A percentile compares a stretch with the other conserved stretches of the same genome.
Evolutionary conservation across 2,329 filamentous ascomycete genomes (phyloP).

Genomic region (Microcyclospora tardicrescens): DNA sequence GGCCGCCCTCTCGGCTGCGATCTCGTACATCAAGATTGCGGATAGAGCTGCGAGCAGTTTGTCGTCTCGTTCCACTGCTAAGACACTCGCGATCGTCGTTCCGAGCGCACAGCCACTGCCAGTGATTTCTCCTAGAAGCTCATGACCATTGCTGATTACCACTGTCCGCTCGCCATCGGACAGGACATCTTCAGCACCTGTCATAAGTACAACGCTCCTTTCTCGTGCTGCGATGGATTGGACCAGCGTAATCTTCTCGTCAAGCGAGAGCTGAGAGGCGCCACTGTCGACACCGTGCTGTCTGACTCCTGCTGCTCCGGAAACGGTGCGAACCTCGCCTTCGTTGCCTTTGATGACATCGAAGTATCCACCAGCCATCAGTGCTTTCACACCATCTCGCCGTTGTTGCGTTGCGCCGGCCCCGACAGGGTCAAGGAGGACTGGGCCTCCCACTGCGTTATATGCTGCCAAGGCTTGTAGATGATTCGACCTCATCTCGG

Average conservation of each 20-base stretch:
- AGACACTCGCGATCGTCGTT: constrained; percentile 62
- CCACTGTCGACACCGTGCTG: constrained; percentile 80
- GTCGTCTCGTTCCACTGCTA: constrained; percentile 51
- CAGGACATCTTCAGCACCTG: constrained; percentile 63
- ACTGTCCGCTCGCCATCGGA: constrained; percentile 60
- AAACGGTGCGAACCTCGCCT: constrained; percentile 66
- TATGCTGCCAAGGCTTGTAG: constrained; percentile 64
- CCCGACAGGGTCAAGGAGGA: constrained; percentile 82
- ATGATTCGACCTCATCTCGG: constrained; percentile 60
- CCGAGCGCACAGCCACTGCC: constrained; percentile 73
- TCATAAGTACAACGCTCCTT: constrained; percentile 66
- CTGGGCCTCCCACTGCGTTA: constrained; percentile 60
- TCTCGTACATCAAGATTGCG: constrained; percentile 64
- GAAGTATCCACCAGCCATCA: constrained; percentile 64
- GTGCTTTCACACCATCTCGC: constrained; percentile 53
- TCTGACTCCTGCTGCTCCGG: constrained; percentile 39
- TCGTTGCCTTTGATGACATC: constrained; percentile 92
- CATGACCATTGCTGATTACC: constrained; percentile 64
- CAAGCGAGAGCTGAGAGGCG: constrained; percentile 37
- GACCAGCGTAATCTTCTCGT: constrained; percentile 51
- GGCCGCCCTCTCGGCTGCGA: constrained; percentile 58
- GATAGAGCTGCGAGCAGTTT: constrained; percentile 61
- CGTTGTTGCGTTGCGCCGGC: constrained; percentile 70
- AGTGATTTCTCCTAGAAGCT: constrained; percentile 55
- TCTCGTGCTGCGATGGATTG: constrained; percentile 53